Conservation (phyloP, 164 flowering plant species). For the Nelumbo lutea region DNA sequence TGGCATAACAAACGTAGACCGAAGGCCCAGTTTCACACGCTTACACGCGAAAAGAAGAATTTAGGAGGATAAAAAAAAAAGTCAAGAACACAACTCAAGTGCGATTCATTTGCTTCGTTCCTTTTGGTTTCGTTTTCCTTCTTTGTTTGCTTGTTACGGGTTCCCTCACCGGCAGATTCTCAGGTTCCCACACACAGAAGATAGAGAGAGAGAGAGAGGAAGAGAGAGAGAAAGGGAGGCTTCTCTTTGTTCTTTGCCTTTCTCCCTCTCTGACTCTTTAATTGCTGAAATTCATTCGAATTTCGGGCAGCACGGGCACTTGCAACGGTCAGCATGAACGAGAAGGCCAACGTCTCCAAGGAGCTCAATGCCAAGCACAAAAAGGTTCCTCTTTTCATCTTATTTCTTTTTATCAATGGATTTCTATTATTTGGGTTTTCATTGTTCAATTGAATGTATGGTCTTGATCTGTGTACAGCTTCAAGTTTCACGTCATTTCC, state of each 20-base stretch:
- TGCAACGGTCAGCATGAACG: constrained; percentile 35
- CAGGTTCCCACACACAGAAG: constrained; percentile 1
- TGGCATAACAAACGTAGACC: too few species aligned
- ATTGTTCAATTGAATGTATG: neutral
- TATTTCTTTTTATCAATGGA: neutral
- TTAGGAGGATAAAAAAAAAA: too few species aligned
- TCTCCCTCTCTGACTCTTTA: neutral
- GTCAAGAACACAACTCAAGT: too few species aligned
- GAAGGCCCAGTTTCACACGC: too few species aligned
- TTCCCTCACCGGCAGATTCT: neutral
- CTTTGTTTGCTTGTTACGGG: too few species aligned
- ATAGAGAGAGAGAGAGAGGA: neutral
- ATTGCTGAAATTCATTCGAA: neutral
- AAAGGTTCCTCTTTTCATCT: constrained; percentile 28
- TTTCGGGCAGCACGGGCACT: neutral
- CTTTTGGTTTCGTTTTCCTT: neutral
- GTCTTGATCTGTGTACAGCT: neutral
- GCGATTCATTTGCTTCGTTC: too few species aligned
- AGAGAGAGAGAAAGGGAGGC: neutral
- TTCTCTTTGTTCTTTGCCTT: neutral
- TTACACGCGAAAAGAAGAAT: too few species aligned
- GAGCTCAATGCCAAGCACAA: constrained; percentile 50
- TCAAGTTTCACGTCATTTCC: too few species aligned
- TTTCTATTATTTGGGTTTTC: neutral
- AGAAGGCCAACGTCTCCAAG: constrained; percentile 51